Base-by-base conservation (phyloP, 169 alveolate species). In the Cryptosporidium baileyi region DNA sequence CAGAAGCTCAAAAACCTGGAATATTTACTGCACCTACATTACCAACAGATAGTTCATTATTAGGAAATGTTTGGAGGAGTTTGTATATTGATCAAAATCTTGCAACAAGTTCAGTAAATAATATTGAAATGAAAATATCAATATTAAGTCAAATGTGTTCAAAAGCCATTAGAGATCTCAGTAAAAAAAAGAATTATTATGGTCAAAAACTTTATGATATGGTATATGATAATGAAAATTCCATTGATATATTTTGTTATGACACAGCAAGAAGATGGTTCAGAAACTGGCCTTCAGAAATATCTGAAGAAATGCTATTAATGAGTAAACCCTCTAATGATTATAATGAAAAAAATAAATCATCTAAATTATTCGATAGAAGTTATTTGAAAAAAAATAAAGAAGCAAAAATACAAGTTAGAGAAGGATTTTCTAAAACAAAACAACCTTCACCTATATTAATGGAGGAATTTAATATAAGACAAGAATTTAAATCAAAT, bases 31-130 rank as follows among this genome's bases (percentile, higher is more conserved):
- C 81, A 0, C 81, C 81, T 49, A 65, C 60, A 26, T 13, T 65
- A n/a, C 81, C 81, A 47, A 47, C 63, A 22, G 81, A 65, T 1
- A 65, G 81, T 22, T 65, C 81, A n/a, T 41, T 65, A n/a, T 51
- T 65, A 47, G 81, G 81, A 5, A 63, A 65, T 65, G 61, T 49
- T 17, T 65, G 81, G 81, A 65, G 81, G 19, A 65, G 49, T 8
- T 19, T 65, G 1, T 65, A 65, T 28, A 57, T 65, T 26, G 63
- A 65, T 22, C 60, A 65, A 2, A 61, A 65, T 1, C 17, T 65
- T 30, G 81, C 63, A 26, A 65, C 81, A 13, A 65, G 81, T 47
- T 30, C 81, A 19, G 81, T 47, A 4, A 51, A 65, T 15, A 57
- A 45, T 28, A 63, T 65, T 6, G 81, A 65, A 5, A 44, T 40